Evolutionary conservation across 768 basidiomycete genomes (phyloP).

Genomic region (Pisolithus albus): DNA sequence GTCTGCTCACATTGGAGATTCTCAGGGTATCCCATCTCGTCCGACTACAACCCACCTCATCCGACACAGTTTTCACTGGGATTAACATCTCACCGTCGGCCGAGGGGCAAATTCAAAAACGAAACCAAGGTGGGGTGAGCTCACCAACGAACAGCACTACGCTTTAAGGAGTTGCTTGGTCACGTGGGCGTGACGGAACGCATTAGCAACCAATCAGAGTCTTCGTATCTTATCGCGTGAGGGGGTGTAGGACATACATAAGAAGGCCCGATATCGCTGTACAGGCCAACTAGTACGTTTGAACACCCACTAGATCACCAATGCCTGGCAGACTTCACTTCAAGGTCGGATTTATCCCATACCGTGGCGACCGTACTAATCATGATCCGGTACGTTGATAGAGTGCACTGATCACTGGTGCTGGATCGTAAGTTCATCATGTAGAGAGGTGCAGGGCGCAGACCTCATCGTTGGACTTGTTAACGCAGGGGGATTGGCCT

Average conservation of each 20-base stretch:
- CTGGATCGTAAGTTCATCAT: slow-evolving; percentile 62
- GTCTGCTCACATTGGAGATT: too few relatives aligned
- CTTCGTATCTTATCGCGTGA: too few relatives aligned
- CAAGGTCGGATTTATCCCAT: slow-evolving; percentile 38
- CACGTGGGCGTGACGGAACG: slow-evolving; percentile 3
- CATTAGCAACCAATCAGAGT: neutral
- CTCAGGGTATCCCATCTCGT: too few relatives aligned
- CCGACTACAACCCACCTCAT: too few relatives aligned
- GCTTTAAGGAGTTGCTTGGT: too few relatives aligned
- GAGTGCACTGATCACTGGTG: slow-evolving; percentile 82
- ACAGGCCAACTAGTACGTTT: neutral
- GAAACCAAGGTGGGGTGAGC: too few relatives aligned
- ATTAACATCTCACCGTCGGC: too few relatives aligned
- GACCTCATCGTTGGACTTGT: slow-evolving; percentile 8
- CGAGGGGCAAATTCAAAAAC: too few relatives aligned
- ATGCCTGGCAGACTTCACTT: slow-evolving; percentile 67
- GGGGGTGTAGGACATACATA: too few relatives aligned
- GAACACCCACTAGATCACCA: neutral
- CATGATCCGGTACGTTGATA: slow-evolving; percentile 19
- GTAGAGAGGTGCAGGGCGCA: slow-evolving; percentile 1
- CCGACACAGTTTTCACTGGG: too few relatives aligned
- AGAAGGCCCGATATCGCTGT: too few relatives aligned
- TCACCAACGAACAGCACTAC: too few relatives aligned
- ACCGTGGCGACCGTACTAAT: slow-evolving; percentile 7
- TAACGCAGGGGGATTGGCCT: slow-evolving; percentile 83